Evolutionary conservation across 1,139 yeast genomes (phyloP).

Genomic region (Saccharomyces hybrid): DNA sequence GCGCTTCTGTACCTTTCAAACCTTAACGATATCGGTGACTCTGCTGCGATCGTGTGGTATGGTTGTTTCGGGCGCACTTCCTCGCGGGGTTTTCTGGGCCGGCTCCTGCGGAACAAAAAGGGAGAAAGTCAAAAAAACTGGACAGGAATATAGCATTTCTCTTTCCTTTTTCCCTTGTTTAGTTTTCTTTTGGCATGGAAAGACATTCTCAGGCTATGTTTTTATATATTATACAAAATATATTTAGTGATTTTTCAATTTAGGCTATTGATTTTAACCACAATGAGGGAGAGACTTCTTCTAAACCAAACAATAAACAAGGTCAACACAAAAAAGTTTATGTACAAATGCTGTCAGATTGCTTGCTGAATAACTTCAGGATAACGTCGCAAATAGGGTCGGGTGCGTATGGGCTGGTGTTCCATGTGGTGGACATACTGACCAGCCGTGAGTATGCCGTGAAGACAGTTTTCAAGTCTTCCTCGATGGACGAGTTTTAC

Average conservation of each 20-base stretch:
- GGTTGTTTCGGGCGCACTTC: neutral
- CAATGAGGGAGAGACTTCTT: too few species aligned
- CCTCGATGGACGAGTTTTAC: neutral
- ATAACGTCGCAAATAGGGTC: conserved; percentile 50
- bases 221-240: neutral
- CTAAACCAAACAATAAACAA: neutral
- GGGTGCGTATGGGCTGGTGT: conserved; percentile 84
- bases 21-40: neutral
- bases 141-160: neutral
- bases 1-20: neutral
- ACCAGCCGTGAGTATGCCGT: conserved; percentile 57
- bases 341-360: conserved; percentile 22
- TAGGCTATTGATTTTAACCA: neutral
- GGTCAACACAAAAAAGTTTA: neutral
- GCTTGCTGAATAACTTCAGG: conserved; percentile 27
- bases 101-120: neutral
- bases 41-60: conserved; percentile 16
- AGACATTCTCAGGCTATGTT: neutral
- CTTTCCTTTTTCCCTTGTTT: neutral
- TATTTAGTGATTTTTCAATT: neutral
- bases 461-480: conserved; percentile 55
- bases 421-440: conserved; percentile 51
- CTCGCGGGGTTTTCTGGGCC: neutral
- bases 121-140: neutral
- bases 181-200: neutral